A percentile compares a stretch with the other conserved stretches of the same genome.
Conservation (phyloP, 2,329 filamentous ascomycete genomes). For the Plectosphaerella cucumerina region DNA sequence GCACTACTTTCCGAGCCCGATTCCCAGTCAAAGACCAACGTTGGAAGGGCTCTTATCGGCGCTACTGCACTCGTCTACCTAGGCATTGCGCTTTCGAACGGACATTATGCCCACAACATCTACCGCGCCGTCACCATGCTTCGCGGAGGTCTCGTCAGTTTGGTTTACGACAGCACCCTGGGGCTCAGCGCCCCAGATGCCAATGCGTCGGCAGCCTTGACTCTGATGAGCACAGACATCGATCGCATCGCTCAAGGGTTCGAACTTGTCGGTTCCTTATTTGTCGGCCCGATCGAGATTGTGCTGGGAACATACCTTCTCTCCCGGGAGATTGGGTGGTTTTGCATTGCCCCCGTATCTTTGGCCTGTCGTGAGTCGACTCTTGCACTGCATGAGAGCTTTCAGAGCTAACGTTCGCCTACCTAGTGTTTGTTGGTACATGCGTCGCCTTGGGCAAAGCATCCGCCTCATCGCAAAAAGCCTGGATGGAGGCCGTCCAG, state of each 20-base stretch:
- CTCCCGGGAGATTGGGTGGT: constrained; percentile 29
- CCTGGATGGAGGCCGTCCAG: constrained; percentile 47
- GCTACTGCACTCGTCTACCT: constrained; percentile 35
- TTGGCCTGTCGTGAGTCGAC: constrained; percentile 26
- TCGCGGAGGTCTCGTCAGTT: constrained; percentile 18
- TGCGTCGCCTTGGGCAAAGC: constrained; percentile 16
- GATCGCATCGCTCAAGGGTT: constrained; percentile 18
- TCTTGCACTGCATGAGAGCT: constrained; percentile 8
- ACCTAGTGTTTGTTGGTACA: constrained; percentile 27
- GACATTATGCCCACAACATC: constrained; percentile 16
- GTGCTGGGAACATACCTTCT: constrained; percentile 21
- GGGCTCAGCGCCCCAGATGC: constrained; percentile 12
- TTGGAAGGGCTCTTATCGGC: constrained; percentile 33
- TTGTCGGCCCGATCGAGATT: constrained; percentile 17
- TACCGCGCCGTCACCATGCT: constrained; percentile 20
- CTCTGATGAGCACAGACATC: constrained; percentile 22
- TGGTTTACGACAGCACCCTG: constrained; percentile 20
- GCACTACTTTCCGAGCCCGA: constrained; percentile 22
- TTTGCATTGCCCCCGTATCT: constrained; percentile 33
- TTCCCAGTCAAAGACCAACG: constrained; percentile 17
- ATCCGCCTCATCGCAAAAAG: constrained; percentile 25
- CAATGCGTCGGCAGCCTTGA: constrained; percentile 16
- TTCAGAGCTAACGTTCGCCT: neutral
- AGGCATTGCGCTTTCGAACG: constrained; percentile 29
- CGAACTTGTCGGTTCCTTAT: constrained; percentile 12